Evolutionary conservation across 768 basidiomycete genomes (phyloP).

Genomic region (Dentipellis fragilis): DNA sequence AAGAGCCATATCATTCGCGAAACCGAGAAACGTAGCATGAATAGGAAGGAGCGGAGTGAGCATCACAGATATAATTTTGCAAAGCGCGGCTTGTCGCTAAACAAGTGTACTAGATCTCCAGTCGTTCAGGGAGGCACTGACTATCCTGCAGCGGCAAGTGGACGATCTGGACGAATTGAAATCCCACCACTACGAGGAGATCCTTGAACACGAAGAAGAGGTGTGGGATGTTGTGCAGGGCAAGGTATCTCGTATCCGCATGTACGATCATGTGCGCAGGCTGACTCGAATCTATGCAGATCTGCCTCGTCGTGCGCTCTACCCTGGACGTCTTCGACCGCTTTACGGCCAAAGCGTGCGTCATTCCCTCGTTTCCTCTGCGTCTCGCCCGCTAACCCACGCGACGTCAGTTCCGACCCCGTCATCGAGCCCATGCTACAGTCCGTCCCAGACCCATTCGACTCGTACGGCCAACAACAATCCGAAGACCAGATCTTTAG

Average conservation of each 20-base stretch:
- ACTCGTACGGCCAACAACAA: constrained; percentile 81
- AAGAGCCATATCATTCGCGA: constrained; percentile 78
- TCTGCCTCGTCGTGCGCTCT: constrained; percentile 77
- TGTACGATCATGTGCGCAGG: neutral
- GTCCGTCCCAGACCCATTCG: constrained; percentile 86
- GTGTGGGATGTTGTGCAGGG: constrained; percentile 89
- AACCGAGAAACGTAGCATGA: constrained; percentile 80
- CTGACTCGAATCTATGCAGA: constrained; percentile 25
- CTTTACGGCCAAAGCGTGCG: constrained; percentile 79
- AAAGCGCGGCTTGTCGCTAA: neutral
- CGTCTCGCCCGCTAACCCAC: constrained; percentile 6
- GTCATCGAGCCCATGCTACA: constrained; percentile 87
- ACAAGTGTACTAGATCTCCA: constrained; percentile 58
- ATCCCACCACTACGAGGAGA: constrained; percentile 75
- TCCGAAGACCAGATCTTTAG: constrained; percentile 89
- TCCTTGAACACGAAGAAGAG: constrained; percentile 87
- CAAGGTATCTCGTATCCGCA: constrained; percentile 41
- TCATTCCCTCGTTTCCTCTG: constrained; percentile 11
- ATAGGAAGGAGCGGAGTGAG: constrained; percentile 77
- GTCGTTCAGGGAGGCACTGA: constrained; percentile 75
- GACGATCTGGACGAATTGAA: constrained; percentile 87
- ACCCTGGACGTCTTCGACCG: constrained; percentile 89
- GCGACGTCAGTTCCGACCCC: constrained; percentile 59
- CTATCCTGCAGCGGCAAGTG: constrained; percentile 77
- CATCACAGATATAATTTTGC: constrained; percentile 7